phyloP scores from a whole-genome alignment of 139 green algal genomes.

The Picochlorum sp. region DNA sequence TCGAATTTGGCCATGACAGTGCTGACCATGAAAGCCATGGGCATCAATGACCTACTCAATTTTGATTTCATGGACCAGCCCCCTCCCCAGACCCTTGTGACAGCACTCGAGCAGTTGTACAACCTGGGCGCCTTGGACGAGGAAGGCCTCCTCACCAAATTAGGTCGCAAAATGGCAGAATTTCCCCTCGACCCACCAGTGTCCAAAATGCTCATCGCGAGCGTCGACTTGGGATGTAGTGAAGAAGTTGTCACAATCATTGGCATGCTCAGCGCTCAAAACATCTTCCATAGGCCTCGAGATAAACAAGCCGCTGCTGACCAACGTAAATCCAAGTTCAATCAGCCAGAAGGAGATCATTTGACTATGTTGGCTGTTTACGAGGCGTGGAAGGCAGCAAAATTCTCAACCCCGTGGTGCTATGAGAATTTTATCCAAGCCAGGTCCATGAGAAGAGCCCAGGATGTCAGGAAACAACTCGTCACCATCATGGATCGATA shows the following conservation, averaged over 20 bases:
- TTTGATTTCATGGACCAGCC: slow-evolving; percentile 99
- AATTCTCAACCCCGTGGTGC: slow-evolving; percentile 89
- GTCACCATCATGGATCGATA: slow-evolving; percentile 94
- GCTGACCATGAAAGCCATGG: slow-evolving; percentile 75
- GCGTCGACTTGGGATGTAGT: slow-evolving; percentile 89
- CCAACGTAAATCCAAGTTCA: slow-evolving; percentile 92
- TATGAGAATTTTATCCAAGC: slow-evolving; percentile 92
- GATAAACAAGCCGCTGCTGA: slow-evolving; percentile 87
- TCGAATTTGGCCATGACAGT: slow-evolving; percentile 72
- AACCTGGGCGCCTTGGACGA: slow-evolving; percentile 92
- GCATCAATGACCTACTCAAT: slow-evolving; percentile 95
- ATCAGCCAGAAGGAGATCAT: slow-evolving; percentile 95
- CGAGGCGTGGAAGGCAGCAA: slow-evolving; percentile 90
- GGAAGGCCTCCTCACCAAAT: slow-evolving; percentile 89
- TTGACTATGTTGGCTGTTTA: slow-evolving; percentile 94
- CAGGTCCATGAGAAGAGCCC: slow-evolving; percentile 78
- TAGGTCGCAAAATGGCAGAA: slow-evolving; percentile 98
- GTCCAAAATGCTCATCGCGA: slow-evolving; percentile 93
- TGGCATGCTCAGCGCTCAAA: slow-evolving; percentile 87
- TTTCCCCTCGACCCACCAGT: slow-evolving; percentile 97
- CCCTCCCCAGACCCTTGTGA: slow-evolving; percentile 64
- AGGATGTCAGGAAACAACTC: slow-evolving; percentile 95
- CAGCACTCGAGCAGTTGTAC: slow-evolving; percentile 90
- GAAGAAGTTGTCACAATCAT: slow-evolving; percentile 99
- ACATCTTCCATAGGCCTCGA: slow-evolving; percentile 89